These are phyloP conservation scores for Spinacia oleracea DNA, from an alignment of 179 eudicot genomes.

Conservation along the genomic window DNA sequence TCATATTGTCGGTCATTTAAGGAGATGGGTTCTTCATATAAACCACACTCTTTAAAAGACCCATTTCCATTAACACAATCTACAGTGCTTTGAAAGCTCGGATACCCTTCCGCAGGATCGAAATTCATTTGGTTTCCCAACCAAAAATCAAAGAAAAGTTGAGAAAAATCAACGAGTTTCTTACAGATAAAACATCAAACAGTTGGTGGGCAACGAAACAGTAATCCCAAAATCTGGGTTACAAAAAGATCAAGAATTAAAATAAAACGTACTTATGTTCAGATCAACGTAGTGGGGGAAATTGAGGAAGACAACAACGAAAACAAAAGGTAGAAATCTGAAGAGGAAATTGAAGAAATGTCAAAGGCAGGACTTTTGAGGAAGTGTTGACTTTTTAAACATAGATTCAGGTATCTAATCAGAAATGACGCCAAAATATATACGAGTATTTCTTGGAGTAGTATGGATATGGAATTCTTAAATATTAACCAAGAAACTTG, in stretches of 20 bases:
- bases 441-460: too few species aligned
- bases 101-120: constrained; percentile 20
- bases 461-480: too few species aligned
- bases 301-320: neutral
- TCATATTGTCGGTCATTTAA: constrained; percentile 18
- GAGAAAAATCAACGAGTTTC: neutral
- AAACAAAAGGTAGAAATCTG: constrained; percentile 6
- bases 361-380: neutral
- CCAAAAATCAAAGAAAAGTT: neutral
- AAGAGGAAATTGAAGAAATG: neutral
- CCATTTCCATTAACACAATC: constrained; percentile 7
- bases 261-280: neutral
- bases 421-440: too few species aligned
- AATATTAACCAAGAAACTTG: constrained; percentile 25
- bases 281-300: neutral
- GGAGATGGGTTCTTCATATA: constrained; percentile 20
- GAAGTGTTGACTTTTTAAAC: constrained; percentile 15
- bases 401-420: constrained; percentile 19
- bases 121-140: constrained; percentile 23
- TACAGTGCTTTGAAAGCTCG: constrained; percentile 17
- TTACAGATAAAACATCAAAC: constrained; percentile 19
- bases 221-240: neutral
- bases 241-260: neutral
- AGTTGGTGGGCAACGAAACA: constrained; percentile 1
- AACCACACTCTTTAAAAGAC: constrained; percentile 16